Percentiles rank a stretch among this genome's conserved stretches.
Conservation (phyloP, 129 eudicot genomes). For the Gnaphalium uliginosum region DNA sequence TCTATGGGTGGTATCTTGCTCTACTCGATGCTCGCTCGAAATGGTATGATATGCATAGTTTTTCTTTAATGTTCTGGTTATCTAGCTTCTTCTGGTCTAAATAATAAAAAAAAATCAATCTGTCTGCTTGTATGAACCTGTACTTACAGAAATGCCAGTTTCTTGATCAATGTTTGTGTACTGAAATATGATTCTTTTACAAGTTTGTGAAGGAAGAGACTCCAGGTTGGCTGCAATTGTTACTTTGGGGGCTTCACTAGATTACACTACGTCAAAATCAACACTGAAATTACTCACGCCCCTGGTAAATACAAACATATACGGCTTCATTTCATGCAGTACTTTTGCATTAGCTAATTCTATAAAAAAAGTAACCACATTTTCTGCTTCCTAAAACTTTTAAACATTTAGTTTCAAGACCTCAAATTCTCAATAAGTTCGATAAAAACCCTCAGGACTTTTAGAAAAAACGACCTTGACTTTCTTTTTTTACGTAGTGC, state of each 20-base stretch:
- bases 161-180: constrained; percentile 6
- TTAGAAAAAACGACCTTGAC: no score
- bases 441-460: neutral
- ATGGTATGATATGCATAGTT: constrained; percentile 38
- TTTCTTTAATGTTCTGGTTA: neutral
- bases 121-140: constrained; percentile 1
- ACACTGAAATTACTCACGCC: constrained; percentile 55
- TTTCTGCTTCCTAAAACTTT: neutral
- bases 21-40: constrained; percentile 62
- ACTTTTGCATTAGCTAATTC: constrained; percentile 10
- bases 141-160: constrained; percentile 7
- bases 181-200: constrained; percentile 15
- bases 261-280: constrained; percentile 72
- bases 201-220: constrained; percentile 50
- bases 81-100: neutral
- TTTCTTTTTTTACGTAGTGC: neutral
- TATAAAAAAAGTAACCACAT: neutral
- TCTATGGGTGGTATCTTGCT: constrained; percentile 89
- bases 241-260: constrained; percentile 73
- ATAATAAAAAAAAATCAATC: neutral
- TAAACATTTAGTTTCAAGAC: neutral
- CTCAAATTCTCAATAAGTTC: neutral
- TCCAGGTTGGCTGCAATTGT: constrained; percentile 55
- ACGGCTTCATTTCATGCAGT: constrained; percentile 13
- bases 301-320: constrained; percentile 39